These are phyloP conservation scores for Trypanosoma caninum DNA, from an alignment of 208 protist genomes.

Conservation along the genomic window DNA sequence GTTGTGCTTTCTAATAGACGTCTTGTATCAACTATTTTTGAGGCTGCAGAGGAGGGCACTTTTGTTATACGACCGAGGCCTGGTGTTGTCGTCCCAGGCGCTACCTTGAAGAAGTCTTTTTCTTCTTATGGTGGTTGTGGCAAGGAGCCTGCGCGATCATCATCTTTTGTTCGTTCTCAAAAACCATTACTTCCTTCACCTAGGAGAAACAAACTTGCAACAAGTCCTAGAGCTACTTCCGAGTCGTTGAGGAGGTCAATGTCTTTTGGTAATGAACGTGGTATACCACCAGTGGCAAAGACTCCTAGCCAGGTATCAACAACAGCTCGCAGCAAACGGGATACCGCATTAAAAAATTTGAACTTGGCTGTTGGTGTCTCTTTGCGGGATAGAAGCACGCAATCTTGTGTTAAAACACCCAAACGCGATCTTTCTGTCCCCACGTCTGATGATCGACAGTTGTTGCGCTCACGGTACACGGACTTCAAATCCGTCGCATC, in stretches of 20 bases:
- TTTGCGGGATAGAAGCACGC: conserved; percentile 1
- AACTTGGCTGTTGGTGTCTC: not conserved
- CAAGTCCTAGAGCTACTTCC: conserved; percentile 34
- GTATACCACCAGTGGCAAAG: not conserved
- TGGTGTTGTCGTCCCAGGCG: conserved; percentile 7
- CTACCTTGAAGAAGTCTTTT: not conserved
- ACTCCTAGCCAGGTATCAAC: not conserved
- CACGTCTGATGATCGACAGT: not conserved
- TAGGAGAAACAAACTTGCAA: conserved; percentile 38
- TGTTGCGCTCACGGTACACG: not conserved
- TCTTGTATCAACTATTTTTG: conserved; percentile 16
- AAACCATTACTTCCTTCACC: conserved; percentile 9
- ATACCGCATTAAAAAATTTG: not conserved
- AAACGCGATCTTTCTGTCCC: conserved; percentile 1
- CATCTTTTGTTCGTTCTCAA: not conserved
- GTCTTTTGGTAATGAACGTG: not conserved
- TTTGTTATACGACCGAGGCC: conserved; percentile 24
- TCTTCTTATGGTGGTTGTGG: not conserved
- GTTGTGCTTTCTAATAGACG: conserved; percentile 23
- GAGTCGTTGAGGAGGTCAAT: not conserved
- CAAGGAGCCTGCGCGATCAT: not conserved
- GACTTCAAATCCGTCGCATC: conserved; percentile 2
- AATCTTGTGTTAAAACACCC: conserved; percentile 5
- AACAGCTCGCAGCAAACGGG: not conserved
- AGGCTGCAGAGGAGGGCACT: conserved; percentile 17